These are phyloP conservation scores for Fusarium sp. DNA, from an alignment of 2,329 filamentous ascomycete genomes.

Conservation along the genomic window DNA sequence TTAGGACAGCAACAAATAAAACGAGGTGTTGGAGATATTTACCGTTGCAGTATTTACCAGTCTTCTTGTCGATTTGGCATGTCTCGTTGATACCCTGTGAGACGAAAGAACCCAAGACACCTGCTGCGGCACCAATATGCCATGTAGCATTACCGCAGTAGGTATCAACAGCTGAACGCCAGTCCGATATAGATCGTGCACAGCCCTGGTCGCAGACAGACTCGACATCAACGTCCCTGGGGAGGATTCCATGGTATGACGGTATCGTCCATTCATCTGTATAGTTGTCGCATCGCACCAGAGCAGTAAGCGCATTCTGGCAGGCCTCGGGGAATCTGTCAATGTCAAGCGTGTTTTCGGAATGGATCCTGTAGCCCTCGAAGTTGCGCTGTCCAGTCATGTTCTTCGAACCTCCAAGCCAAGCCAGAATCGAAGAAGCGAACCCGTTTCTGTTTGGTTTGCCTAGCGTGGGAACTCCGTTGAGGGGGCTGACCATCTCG, in stretches of 20 bases:
- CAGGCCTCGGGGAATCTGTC: background rate
- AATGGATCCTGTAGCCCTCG: conserved; percentile 19
- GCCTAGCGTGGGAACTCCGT: conserved; percentile 3
- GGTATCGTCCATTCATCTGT: background rate
- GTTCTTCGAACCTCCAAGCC: conserved; percentile 23
- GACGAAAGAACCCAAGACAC: conserved; percentile 2
- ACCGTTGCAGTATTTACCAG: conserved; percentile 28
- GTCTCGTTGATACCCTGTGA: conserved; percentile 19
- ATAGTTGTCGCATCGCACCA: conserved; percentile 2
- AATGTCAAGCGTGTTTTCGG: background rate
- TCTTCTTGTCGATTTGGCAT: conserved; percentile 8
- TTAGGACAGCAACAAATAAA: background rate
- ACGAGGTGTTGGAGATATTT: background rate
- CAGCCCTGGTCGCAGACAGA: conserved; percentile 1
- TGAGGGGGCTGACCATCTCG: conserved; percentile 31
- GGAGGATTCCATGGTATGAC: background rate
- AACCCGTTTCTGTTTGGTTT: conserved; percentile 33
- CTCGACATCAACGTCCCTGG: background rate
- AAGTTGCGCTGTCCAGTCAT: conserved; percentile 21
- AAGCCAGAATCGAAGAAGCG: conserved; percentile 30
- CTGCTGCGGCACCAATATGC: background rate
- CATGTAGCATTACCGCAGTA: conserved; percentile 1
- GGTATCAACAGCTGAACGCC: background rate
- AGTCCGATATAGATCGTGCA: background rate
- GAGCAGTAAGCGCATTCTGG: conserved; percentile 11